Conservation (phyloP, 805 yeast genomes). For the Ogataea ramenticola region DNA sequence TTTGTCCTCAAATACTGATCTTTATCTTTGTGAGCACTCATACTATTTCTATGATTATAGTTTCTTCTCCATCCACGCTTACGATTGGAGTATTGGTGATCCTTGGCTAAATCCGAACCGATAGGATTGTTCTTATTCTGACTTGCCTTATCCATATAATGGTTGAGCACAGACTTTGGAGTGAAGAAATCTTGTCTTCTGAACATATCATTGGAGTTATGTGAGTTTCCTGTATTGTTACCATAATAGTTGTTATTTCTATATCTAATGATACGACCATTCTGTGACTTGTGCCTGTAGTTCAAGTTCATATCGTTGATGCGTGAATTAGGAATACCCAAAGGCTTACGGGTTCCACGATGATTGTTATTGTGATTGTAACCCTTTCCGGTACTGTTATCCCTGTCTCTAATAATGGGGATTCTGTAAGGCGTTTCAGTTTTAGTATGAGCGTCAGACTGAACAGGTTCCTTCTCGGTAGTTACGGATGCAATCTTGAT, state of each 20-base stretch:
- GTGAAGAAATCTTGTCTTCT: slow-evolving; percentile 71
- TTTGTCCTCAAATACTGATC: slow-evolving; percentile 5
- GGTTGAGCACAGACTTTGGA: slow-evolving; percentile 65
- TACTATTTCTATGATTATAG: slow-evolving; percentile 11
- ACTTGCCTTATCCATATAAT: slow-evolving; percentile 57
- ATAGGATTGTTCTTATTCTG: background rate
- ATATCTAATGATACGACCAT: slow-evolving; percentile 3
- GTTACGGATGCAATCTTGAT: slow-evolving; percentile 2
- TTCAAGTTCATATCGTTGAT: slow-evolving; percentile 9
- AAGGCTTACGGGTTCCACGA: slow-evolving; percentile 46
- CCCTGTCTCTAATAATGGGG: background rate
- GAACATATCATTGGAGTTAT: slow-evolving; percentile 23
- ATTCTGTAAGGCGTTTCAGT: background rate
- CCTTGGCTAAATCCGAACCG: background rate
- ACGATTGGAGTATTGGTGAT: background rate
- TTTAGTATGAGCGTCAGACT: background rate
- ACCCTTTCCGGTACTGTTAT: background rate
- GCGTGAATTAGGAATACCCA: slow-evolving; percentile 54
- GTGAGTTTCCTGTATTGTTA: slow-evolving; percentile 3
- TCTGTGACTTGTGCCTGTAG: slow-evolving; percentile 2
- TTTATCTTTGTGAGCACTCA: slow-evolving; percentile 9
- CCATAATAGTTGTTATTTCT: slow-evolving; percentile 15
- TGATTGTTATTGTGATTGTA: slow-evolving; percentile 15
- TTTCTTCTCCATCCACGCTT: slow-evolving; percentile 13
- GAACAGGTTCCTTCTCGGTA: slow-evolving; percentile 13